phyloP scores from a whole-genome alignment of 371 early-diverging fungal species.

The Massospora cicadina region DNA sequence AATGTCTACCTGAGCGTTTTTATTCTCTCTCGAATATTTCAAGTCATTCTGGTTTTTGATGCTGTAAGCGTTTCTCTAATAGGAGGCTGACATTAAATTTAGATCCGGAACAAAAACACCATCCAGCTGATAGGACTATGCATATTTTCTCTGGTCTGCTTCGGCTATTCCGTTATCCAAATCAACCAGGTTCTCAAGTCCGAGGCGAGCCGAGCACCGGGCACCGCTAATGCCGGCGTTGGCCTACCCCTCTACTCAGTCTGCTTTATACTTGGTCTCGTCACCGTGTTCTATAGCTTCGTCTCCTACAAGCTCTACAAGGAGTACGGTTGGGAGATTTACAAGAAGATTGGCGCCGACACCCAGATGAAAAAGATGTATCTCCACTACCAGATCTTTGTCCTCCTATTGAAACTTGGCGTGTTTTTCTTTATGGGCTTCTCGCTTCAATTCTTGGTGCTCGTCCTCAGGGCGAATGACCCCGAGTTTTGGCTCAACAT shows the following conservation, averaged over 20 bases:
- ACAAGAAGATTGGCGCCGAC: constrained; percentile 88
- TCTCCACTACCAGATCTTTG: constrained; percentile 68
- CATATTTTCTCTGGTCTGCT: constrained; percentile 55
- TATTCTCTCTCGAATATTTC: constrained; percentile 50
- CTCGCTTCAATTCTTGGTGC: constrained; percentile 69
- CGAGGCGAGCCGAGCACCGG: not conserved
- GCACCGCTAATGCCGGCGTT: not conserved
- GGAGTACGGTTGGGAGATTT: constrained; percentile 88
- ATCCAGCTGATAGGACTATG: constrained; percentile 75
- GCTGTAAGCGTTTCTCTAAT: constrained; percentile 57
- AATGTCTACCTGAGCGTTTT: constrained; percentile 56
- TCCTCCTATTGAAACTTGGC: constrained; percentile 74
- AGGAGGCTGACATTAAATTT: no score
- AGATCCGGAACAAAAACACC: constrained; percentile 67
- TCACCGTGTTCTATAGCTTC: constrained; percentile 15
- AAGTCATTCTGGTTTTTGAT: constrained; percentile 49
- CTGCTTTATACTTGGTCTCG: constrained; percentile 15
- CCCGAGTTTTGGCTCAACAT: constrained; percentile 57
- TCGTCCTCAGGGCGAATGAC: constrained; percentile 45
- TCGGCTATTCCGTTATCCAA: constrained; percentile 61
- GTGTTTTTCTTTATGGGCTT: constrained; percentile 76
- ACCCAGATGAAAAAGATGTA: constrained; percentile 71
- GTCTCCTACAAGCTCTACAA: constrained; percentile 36
- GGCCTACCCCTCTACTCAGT: constrained; percentile 13
- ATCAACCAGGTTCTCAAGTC: constrained; percentile 11